These are phyloP conservation scores for Eimeria acervulina DNA, from an alignment of 169 alveolate species.

Conservation along the genomic window DNA sequence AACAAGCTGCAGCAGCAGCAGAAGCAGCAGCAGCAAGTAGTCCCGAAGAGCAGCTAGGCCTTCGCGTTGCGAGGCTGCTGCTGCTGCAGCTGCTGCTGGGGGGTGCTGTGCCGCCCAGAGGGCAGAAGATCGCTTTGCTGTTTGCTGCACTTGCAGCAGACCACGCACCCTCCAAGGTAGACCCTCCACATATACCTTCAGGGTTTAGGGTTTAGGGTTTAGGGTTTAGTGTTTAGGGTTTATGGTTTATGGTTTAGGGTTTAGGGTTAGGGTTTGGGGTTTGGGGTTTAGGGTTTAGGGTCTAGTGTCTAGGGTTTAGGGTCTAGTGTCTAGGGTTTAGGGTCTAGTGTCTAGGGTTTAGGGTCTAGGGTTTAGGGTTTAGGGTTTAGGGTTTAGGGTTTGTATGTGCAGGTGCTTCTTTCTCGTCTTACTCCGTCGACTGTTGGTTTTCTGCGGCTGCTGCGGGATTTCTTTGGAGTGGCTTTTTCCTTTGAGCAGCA, in stretches of 20 bases:
- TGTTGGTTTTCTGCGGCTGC: slow-evolving; percentile 84
- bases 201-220: too few species aligned
- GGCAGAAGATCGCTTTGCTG: slow-evolving; percentile 84
- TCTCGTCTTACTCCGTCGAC: slow-evolving; percentile 86
- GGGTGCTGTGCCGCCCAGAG: slow-evolving; percentile 85
- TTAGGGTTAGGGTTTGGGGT: neutral
- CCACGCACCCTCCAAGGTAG: slow-evolving; percentile 81
- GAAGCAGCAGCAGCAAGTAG: neutral
- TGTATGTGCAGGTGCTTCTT: slow-evolving; percentile 78
- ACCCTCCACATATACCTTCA: neutral
- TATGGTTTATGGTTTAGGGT: neutral
- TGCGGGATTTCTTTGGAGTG: slow-evolving; percentile 85
- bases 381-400: neutral
- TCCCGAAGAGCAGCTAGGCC: slow-evolving; percentile 83
- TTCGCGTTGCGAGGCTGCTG: slow-evolving; percentile 84
- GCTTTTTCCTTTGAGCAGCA: slow-evolving; percentile 22
- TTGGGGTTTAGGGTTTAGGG: neutral
- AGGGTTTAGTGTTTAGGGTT: too few species aligned
- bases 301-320: neutral
- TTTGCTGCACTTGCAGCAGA: slow-evolving; percentile 88
- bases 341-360: too few species aligned
- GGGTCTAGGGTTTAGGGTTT: neutral
- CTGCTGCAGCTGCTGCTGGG: slow-evolving; percentile 84
- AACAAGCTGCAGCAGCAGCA: neutral
- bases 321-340: too few species aligned